Base-by-base conservation (phyloP, 1,284 basidiomycete genomes). In the Erythrobasidium hasegawianum region DNA sequence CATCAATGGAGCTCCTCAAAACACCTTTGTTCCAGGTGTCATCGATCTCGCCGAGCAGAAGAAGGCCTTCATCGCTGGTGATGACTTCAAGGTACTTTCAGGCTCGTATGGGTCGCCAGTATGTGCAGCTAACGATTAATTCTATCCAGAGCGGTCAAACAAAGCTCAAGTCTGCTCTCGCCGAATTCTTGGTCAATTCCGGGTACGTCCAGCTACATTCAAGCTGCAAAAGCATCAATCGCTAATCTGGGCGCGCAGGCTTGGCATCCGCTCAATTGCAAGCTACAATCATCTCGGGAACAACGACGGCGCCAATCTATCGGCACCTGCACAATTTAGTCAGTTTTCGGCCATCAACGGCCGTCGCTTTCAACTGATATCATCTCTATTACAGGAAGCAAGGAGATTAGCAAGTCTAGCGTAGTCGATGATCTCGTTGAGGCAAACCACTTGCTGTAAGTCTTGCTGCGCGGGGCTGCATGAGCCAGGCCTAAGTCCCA, bases 231-330 rank as follows among this genome's bases (percentile, higher is more conserved):
- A n/a, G n/a, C n/a, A n/a, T n/a, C n/a, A n/a, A n/a, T n/a, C n/a
- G n/a, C 45, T 24, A 8, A 24, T 33, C 4, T 11, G 8, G n/a
- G n/a, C 45, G n/a, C 8, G 45, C 41, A 97, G 97, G n/a, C n/a
- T n/a, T n/a, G n/a, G 97, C 83, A 94, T 94, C 29, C 85, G 96
- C 77, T 90, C 89, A 68, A 96, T 97, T 74, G 88, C 93, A 26
- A 93, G 89, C 33, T 98, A 98, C 84, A 98, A 97, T 84, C 95
- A 98, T 79, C 85, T 98, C 59, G 95, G 96, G 45, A 97, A 97
- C 84, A 97, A 97, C 78, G 94, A 97, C 77, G 94, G 93, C 33
- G 86, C 87, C 80, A 96, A 97, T 81, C 81, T 97, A 75, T 88
- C 85, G 68, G 87, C 90, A n/a, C 89, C 92, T 79, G 82, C 81